These are phyloP conservation scores for Phaeotremella skinneri DNA, from an alignment of 768 basidiomycete genomes.

Conservation along the genomic window DNA sequence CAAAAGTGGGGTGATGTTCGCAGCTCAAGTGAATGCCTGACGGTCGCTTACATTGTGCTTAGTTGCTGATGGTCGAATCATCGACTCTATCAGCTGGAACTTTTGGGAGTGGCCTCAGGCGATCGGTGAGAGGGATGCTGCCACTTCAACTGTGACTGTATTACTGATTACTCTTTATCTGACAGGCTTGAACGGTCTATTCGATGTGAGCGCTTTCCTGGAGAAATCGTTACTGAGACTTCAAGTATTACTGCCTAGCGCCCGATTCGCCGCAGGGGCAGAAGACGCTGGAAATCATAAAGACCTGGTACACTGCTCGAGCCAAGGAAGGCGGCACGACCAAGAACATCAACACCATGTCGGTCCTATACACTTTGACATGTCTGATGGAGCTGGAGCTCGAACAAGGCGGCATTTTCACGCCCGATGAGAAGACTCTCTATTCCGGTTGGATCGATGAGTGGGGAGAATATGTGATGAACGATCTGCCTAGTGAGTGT, in stretches of 20 bases:
- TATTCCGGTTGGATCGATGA: conserved; percentile 54
- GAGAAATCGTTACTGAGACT: background rate
- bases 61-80: conserved; percentile 15
- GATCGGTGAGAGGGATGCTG: too few species aligned
- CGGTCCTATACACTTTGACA: conserved; percentile 17
- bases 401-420: conserved; percentile 53
- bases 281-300: conserved; percentile 17
- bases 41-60: background rate
- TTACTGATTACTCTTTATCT: background rate
- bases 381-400: conserved; percentile 37
- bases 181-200: conserved; percentile 21
- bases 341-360: conserved; percentile 35
- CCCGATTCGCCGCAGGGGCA: conserved; percentile 6
- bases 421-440: conserved; percentile 7
- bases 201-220: conserved; percentile 17
- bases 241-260: conserved; percentile 54
- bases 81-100: conserved; percentile 22
- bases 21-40: background rate
- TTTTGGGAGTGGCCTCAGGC: conserved; percentile 39
- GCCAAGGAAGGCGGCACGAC: conserved; percentile 14
- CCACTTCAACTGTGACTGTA: too few species aligned
- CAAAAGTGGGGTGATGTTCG: conserved; percentile 12
- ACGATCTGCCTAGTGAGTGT: conserved; percentile 55
- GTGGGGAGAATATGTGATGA: conserved; percentile 56
- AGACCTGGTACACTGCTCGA: conserved; percentile 26